Conservation (phyloP, 495 filamentous ascomycete species). For the Aspergillus egyptiacus region DNA sequence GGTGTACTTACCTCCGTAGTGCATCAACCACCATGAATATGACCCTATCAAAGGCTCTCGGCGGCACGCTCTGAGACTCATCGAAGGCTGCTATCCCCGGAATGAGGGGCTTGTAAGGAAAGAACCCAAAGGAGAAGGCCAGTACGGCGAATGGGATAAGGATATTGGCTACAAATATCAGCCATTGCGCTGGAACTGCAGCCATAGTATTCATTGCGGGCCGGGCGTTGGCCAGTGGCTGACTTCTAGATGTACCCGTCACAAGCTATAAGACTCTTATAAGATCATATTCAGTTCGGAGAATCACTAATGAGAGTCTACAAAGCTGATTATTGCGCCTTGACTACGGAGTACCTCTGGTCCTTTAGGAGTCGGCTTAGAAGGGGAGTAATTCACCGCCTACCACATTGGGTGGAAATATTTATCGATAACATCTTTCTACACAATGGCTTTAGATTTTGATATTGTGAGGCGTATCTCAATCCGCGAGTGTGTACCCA, state of each 20-base stretch:
- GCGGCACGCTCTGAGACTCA: slow-evolving; percentile 33
- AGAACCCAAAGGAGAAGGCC: slow-evolving; percentile 87
- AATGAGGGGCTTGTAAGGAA: slow-evolving; percentile 92
- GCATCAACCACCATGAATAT: slow-evolving; percentile 99
- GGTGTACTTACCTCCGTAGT: slow-evolving; percentile 62
- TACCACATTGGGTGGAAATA: not conserved
- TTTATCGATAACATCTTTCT: not conserved
- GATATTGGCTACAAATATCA: slow-evolving; percentile 54
- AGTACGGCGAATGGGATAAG: slow-evolving; percentile 72
- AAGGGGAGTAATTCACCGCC: slow-evolving; percentile 6
- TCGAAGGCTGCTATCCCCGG: slow-evolving; percentile 70
- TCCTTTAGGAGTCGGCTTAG: not conserved
- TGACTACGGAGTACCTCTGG: not conserved
- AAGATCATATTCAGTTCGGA: not conserved
- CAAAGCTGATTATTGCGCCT: not conserved
- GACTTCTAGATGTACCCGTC: not conserved
- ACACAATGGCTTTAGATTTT: not conserved
- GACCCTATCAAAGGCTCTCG: slow-evolving; percentile 75
- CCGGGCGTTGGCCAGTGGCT: not conserved
- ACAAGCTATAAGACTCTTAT: not conserved
- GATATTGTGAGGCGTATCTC: too few relatives aligned
- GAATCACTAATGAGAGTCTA: not conserved
- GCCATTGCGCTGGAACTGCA: slow-evolving; percentile 19
- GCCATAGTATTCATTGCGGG: slow-evolving; percentile 18
- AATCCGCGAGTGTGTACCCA: too few relatives aligned